Percentiles rank a stretch among this genome's conserved stretches.
phyloP scores from a whole-genome alignment of 192 early-diverging fungal species.

The Lobosporangium transversale region DNA sequence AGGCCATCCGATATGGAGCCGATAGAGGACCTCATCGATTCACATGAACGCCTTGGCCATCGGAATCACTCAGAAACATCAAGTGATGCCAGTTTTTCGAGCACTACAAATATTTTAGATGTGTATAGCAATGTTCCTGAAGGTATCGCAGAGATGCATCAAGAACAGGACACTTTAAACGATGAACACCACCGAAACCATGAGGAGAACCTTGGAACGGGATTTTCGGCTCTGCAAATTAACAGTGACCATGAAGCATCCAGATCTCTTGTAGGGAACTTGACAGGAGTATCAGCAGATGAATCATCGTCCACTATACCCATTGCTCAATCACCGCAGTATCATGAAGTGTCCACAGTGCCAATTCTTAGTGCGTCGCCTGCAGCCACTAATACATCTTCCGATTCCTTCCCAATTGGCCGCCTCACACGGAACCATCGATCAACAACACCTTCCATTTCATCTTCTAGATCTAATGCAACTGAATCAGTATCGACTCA shows the following conservation, averaged over 20 bases:
- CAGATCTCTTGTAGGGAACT: too few species aligned
- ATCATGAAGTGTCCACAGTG: constrained; percentile 2
- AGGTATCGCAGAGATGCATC: neutral
- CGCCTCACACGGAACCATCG: constrained; percentile 31
- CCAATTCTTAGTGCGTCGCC: constrained; percentile 24
- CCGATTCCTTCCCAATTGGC: constrained; percentile 34
- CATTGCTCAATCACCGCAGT: neutral
- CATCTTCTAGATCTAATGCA: constrained; percentile 10
- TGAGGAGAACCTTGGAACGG: neutral
- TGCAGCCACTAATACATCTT: constrained; percentile 1
- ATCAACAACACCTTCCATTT: constrained; percentile 17
- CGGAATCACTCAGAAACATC: neutral
- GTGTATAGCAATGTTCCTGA: neutral
- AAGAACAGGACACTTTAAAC: neutral
- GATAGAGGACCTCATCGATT: constrained; percentile 6
- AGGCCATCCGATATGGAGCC: constrained; percentile 24
- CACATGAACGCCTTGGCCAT: neutral
- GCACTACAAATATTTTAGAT: constrained; percentile 6
- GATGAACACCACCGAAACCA: neutral
- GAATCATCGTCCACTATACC: constrained; percentile 19
- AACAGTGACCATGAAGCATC: neutral
- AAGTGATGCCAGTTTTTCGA: constrained; percentile 11
- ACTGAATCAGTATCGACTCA: neutral
- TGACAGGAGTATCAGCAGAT: too few species aligned
- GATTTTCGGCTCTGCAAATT: neutral